These are phyloP conservation scores for Gaultheria prostrata DNA, from an alignment of 148 eudicot genomes.

Conservation along the genomic window DNA sequence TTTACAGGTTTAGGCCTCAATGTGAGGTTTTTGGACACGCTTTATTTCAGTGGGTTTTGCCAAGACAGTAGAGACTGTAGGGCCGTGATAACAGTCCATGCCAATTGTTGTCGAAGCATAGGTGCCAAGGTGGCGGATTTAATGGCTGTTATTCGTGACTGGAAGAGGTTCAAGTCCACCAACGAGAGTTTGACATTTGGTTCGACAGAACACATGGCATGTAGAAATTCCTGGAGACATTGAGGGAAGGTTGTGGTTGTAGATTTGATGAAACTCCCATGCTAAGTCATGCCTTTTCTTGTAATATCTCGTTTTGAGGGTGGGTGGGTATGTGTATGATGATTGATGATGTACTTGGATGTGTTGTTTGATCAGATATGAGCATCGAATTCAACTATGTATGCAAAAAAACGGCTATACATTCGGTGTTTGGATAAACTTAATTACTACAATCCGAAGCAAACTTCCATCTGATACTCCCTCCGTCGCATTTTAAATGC, in stretches of 20 bases:
- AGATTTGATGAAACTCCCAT: background rate
- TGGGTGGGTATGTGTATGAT: background rate
- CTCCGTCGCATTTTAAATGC: too few species aligned
- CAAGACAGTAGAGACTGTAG: conserved; percentile 36
- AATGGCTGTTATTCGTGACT: conserved; percentile 40
- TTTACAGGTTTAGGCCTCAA: conserved; percentile 29
- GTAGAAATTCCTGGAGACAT: conserved; percentile 36
- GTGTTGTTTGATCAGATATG: background rate
- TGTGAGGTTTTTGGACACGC: conserved; percentile 46
- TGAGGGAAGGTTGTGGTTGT: background rate
- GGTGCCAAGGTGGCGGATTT: conserved; percentile 60
- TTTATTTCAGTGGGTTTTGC: conserved; percentile 69
- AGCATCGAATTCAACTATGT: background rate
- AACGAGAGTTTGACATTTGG: conserved; percentile 24
- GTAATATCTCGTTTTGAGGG: background rate
- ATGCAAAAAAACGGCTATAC: background rate
- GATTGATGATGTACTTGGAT: background rate
- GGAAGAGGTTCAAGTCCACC: conserved; percentile 34
- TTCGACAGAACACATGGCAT: conserved; percentile 43
- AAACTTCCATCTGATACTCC: too few species aligned
- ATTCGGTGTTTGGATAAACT: too few species aligned
- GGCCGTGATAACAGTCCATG: conserved; percentile 65
- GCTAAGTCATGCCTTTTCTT: background rate
- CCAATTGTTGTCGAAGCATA: conserved; percentile 77
- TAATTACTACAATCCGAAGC: too few species aligned